A percentile compares a stretch with the other conserved stretches of the same genome.
Conservation (phyloP, 768 basidiomycete species). For the Suillus lakei region DNA sequence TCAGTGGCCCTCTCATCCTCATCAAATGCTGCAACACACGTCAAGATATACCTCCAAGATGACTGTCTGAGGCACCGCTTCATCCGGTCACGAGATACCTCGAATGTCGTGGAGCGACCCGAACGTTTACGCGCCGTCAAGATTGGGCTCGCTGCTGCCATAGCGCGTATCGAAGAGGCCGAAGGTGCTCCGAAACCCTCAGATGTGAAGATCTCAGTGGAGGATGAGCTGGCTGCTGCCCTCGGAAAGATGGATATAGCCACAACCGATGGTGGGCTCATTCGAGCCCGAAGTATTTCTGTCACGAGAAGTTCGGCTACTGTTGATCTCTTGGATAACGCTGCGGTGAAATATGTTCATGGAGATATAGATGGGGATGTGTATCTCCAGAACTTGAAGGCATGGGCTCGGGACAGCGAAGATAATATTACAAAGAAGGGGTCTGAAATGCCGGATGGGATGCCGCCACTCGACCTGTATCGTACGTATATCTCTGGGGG, state of each 20-base stretch:
- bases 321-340: constrained; percentile 58
- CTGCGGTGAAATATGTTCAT: constrained; percentile 76
- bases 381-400: constrained; percentile 65
- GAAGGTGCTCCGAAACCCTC: background rate
- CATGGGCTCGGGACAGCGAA: constrained; percentile 62
- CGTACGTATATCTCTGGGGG: constrained; percentile 47
- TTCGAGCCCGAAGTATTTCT: constrained; percentile 27
- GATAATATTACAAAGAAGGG: constrained; percentile 63
- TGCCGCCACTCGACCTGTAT: constrained; percentile 84
- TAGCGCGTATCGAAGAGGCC: constrained; percentile 67
- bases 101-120: constrained; percentile 86
- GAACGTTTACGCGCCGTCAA: constrained; percentile 87
- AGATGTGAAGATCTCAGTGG: constrained; percentile 13
- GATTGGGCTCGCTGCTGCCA: constrained; percentile 79
- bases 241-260: constrained; percentile 49
- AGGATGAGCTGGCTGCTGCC: constrained; percentile 51
- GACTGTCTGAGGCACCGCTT: constrained; percentile 76
- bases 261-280: constrained; percentile 27
- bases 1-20: background rate
- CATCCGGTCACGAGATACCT: constrained; percentile 76
- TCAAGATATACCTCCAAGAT: constrained; percentile 60
- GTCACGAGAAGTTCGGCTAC: constrained; percentile 55
- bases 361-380: constrained; percentile 70
- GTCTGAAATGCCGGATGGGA: constrained; percentile 76
- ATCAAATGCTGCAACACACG: background rate